phyloP scores from a whole-genome alignment of 2,329 filamentous ascomycete species.

The Neurospora crassa region DNA sequence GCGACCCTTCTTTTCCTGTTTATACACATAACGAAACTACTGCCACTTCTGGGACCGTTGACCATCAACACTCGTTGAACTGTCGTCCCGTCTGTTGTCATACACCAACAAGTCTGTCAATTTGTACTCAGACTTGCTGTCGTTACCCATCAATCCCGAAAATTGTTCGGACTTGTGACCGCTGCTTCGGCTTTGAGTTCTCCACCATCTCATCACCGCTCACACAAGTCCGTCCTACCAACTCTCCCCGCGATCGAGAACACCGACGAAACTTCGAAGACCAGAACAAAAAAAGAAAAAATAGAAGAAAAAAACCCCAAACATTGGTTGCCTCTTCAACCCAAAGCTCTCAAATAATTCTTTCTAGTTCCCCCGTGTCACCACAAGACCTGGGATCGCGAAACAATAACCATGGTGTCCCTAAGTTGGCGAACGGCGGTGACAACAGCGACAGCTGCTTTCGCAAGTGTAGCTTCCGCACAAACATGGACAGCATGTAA shows the following conservation, averaged over 20 bases:
- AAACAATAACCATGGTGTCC: slow-evolving; percentile 14
- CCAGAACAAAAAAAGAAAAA: no score
- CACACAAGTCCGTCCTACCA: background rate
- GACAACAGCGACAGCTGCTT: slow-evolving; percentile 7
- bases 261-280: background rate
- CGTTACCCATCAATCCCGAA: background rate
- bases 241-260: background rate
- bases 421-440: slow-evolving; percentile 13
- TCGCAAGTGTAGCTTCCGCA: slow-evolving; percentile 15
- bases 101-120: background rate
- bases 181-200: background rate
- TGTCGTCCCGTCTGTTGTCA: background rate
- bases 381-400: background rate
- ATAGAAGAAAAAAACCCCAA: background rate
- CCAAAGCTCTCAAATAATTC: slow-evolving; percentile 1
- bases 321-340: background rate
- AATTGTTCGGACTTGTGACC: background rate
- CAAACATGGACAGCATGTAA: slow-evolving; percentile 27
- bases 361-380: background rate
- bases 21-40: background rate
- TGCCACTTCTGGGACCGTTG: background rate
- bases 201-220: background rate
- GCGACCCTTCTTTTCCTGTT: slow-evolving; percentile 2
- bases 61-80: background rate
- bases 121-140: background rate